Base-by-base conservation (phyloP, 139 green algal genomes). In the Cymbomonas tetramitiformis region DNA sequence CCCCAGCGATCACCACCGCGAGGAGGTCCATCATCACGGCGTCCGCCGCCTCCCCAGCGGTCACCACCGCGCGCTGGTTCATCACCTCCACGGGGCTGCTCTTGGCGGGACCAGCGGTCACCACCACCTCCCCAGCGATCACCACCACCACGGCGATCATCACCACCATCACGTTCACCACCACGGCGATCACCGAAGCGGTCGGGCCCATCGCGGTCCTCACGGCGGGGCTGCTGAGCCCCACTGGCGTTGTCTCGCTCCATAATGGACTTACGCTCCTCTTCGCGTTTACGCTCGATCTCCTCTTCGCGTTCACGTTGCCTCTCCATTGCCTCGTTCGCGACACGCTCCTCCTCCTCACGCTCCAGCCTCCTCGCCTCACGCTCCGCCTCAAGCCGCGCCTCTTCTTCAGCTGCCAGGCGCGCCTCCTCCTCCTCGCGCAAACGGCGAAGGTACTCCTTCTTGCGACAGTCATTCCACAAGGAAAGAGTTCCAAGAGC, bases 391-490 rank as follows among this genome's bases (percentile, higher is more conserved):
- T 58, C 77, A 30, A 84, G 48, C 39, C 56, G 51, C 33, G 77
- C 50, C 55, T 80, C 71, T 5, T 73, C 68, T 61, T 77, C 71
- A 34, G 65, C 63, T 61, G 70, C 49, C 24, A 88, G 67, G 6
- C 64, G 69, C 63, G 80, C 86, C 69, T 96, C 95, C 73, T 96
- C 87, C n/a, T 79, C 87, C n/a, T n/a, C n/a, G n/a, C n/a, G n/a
- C n/a, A n/a, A n/a, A n/a, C n/a, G n/a, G n/a, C n/a, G n/a, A n/a
- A n/a, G n/a, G n/a, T n/a, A n/a, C n/a, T n/a, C n/a, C n/a, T n/a
- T n/a, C n/a, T n/a, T n/a, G n/a, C n/a, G n/a, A n/a, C n/a, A n/a
- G n/a, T n/a, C n/a, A n/a, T n/a, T n/a, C n/a, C n/a, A n/a, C n/a
- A n/a, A n/a, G n/a, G n/a, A n/a, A n/a, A n/a, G n/a, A n/a, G n/a